Percentiles rank a stretch among this genome's conserved stretches.
Evolutionary conservation across 2,329 filamentous ascomycete species (phyloP).

Genomic region (Ophiognomonia clavigignenti-juglandacearum): DNA sequence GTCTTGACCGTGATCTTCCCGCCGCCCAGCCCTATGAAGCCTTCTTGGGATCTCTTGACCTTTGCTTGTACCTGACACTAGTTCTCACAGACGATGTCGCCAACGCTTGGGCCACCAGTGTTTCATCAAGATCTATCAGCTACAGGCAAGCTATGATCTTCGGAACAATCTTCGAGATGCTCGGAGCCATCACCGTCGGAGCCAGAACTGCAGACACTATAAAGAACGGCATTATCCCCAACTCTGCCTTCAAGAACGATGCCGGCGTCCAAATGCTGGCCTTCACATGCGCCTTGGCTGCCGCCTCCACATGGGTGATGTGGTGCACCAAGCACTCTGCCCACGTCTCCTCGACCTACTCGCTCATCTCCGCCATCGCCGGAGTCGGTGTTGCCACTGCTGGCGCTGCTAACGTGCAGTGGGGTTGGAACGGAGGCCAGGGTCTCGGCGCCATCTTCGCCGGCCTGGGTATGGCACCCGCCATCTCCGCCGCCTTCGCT

Average conservation of each 20-base stretch:
- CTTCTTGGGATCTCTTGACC: too few species aligned
- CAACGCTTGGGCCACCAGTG: conserved; percentile 76
- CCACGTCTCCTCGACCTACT: conserved; percentile 70
- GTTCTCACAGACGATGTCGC: conserved; percentile 71
- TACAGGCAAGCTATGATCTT: conserved; percentile 66
- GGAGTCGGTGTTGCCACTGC: conserved; percentile 66
- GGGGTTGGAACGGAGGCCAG: conserved; percentile 65
- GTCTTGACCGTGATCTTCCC: neutral
- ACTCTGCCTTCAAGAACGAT: conserved; percentile 51
- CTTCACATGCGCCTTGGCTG: conserved; percentile 60
- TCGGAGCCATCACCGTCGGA: conserved; percentile 62
- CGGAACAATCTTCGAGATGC: conserved; percentile 62
- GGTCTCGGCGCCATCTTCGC: conserved; percentile 69
- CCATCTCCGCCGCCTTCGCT: conserved; percentile 53
- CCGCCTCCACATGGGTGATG: conserved; percentile 70
- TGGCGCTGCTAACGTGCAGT: conserved; percentile 57
- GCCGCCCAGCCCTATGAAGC: neutral
- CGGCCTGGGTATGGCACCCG: conserved; percentile 65
- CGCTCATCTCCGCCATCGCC: conserved; percentile 62
- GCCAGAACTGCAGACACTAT: conserved; percentile 70
- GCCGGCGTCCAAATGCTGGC: conserved; percentile 65
- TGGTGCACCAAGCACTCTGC: conserved; percentile 72
- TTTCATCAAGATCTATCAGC: conserved; percentile 72
- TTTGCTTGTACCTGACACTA: conserved; percentile 4
- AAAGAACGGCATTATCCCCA: conserved; percentile 71